Evolutionary conservation across 305 asterid genomes (phyloP).

Genomic region (Fraxinus paxiana): DNA sequence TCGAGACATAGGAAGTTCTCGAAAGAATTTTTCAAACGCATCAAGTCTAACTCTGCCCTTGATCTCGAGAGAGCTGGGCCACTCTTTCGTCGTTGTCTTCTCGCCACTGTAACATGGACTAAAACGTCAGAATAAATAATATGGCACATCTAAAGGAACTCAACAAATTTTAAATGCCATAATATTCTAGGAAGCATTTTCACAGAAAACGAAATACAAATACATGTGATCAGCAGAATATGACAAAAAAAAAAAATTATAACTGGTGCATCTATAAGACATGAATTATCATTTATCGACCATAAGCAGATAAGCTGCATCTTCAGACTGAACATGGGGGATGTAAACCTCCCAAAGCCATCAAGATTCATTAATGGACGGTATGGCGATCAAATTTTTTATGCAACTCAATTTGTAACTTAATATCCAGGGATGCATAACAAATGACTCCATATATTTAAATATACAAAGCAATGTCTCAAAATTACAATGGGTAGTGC

Average conservation of each 20-base stretch:
- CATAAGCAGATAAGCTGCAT: neutral
- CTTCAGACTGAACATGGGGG: neutral
- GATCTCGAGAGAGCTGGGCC: conserved; percentile 84
- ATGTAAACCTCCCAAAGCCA: neutral
- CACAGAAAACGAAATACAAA: neutral
- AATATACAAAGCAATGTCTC: neutral
- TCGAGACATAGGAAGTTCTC: conserved; percentile 92
- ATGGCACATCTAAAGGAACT: neutral
- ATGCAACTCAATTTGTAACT: neutral
- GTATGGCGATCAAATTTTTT: neutral
- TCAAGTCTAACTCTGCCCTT: conserved; percentile 94
- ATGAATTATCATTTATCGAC: neutral
- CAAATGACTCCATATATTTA: neutral
- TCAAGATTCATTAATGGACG: neutral
- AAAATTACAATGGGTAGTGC: neutral
- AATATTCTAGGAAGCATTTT: neutral
- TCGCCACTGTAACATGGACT: conserved; percentile 66
- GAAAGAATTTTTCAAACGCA: conserved; percentile 86
- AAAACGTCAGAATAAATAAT: conserved; percentile 23
- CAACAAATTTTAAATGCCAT: neutral
- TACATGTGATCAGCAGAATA: neutral
- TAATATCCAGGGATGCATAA: neutral
- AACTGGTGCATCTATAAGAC: neutral
- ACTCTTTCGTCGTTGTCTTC: conserved; percentile 69
- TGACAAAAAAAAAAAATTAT: neutral